Base-by-base conservation (phyloP, 768 basidiomycete species). In the Lactifluus rugatus region DNA sequence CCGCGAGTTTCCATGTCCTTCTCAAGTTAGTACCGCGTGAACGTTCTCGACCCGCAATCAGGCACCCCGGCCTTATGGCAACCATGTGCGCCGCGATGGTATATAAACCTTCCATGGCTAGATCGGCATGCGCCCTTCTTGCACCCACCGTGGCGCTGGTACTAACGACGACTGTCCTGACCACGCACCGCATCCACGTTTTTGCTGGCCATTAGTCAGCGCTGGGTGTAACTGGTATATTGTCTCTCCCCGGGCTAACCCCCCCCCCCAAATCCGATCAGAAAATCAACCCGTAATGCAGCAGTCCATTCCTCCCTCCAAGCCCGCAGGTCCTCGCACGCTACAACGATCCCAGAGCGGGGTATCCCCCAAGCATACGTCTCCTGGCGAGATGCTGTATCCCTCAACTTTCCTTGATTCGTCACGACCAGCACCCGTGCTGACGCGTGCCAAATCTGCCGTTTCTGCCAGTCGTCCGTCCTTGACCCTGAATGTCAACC, bases 61-160 rank as follows among this genome's bases (percentile, higher is more conserved):
- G 59, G 59, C 59, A 58, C 57, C 13, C 45, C 23, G 58, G 48
- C 58, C 54, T 60, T 56, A 56, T 60, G 54, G 54, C 59, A 60
- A 25, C 54, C 48, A 32, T 50, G 58, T 39, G 53, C 16, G 48
- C 41, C 46, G 46, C 48, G 28, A 14, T 44, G 2, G 32, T 60
- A 56, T 60, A 60, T 56, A 60, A 56, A n/a, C 49, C 54, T 48
- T 23, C 26, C 13, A 26, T 36, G 58, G 44, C 58, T 17, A 47
- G 54, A 37, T 37, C 26, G 11, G 42, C 37, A 14, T 25, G 16
- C 36, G 14, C 19, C 49, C 53, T 45, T 25, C 14, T 31, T 4
- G 5, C 9, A 31, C 6, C 28, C 28, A 31, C 9, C 7, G 5
- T 3, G 23, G n/a, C 4, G 26, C 11, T 6, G n/a, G 39, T 28